Conservation (phyloP, 2,329 filamentous ascomycete genomes). For the Neurospora sp. region DNA sequence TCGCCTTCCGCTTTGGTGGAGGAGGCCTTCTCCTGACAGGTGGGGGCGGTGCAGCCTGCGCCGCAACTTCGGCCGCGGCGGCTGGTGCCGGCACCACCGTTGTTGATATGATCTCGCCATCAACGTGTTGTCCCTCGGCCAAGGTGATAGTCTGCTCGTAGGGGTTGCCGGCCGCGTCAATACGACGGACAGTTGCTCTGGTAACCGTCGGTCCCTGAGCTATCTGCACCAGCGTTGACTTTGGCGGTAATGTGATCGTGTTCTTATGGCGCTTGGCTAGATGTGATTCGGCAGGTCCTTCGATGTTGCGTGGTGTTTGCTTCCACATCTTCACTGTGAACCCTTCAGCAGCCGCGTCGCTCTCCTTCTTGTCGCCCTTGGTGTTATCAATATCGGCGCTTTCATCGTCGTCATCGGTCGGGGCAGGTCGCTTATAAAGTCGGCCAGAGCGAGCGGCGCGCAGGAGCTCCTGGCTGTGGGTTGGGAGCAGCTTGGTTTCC, state of each 20-base stretch:
- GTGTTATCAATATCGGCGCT: slow-evolving; percentile 34
- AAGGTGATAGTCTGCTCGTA: slow-evolving; percentile 79
- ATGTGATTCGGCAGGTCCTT: slow-evolving; percentile 41
- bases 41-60: slow-evolving; percentile 23
- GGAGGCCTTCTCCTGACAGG: slow-evolving; percentile 53
- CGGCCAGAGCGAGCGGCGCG: slow-evolving; percentile 69
- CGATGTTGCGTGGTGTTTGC: slow-evolving; percentile 48
- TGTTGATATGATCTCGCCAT: slow-evolving; percentile 67
- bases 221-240: slow-evolving; percentile 34
- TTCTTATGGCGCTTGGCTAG: slow-evolving; percentile 53
- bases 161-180: slow-evolving; percentile 70
- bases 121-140: slow-evolving; percentile 65
- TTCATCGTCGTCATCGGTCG: slow-evolving; percentile 48
- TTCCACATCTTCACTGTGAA: slow-evolving; percentile 52
- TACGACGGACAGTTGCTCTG: slow-evolving; percentile 68
- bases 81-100: slow-evolving; percentile 45
- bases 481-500: slow-evolving; percentile 66
- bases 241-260: slow-evolving; percentile 46
- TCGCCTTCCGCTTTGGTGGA: slow-evolving; percentile 71
- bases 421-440: slow-evolving; percentile 61
- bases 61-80: slow-evolving; percentile 47
- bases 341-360: slow-evolving; percentile 31
- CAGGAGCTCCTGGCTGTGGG: slow-evolving; percentile 73
- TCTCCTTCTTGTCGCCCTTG: slow-evolving; percentile 47
- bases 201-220: slow-evolving; percentile 49